Evolutionary conservation across 2,329 filamentous ascomycete species (phyloP), one percentile per base, ranked within the genome.

Genomic region (Chrysoporthe puriensis): DNA sequence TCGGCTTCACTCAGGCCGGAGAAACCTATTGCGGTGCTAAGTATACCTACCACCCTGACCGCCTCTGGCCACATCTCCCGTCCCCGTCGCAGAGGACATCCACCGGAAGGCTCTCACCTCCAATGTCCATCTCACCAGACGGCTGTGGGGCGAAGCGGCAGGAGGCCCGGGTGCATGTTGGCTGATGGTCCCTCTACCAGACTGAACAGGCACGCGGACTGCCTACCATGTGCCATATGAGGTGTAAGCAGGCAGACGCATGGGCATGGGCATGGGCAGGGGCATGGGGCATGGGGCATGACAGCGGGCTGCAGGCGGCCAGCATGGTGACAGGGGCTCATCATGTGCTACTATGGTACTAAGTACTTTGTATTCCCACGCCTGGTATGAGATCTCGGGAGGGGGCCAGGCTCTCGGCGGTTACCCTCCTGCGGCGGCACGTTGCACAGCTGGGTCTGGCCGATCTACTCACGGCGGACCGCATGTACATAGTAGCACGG

Each of bases 221-320:
- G 26, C 26, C 26, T 26, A 26, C 26, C 26, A 26, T 26, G 26
- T 26, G 26, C 26, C 26, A 26, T 26, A 26, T 26, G 26, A 26
- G 26, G 26, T 26, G 26, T 2, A 26, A 26, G 26, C 26, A 26
- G 26, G 26, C 44, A 46, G 8, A n/a, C 14, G 18, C 44, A 14
- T 18, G 18, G 44, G 44, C 44, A 14, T 4, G 18, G 13, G 44
- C 44, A 13, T 46, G 11, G 44, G 44, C 44, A 14, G 4, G 18
- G 13, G 44, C 44, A 2, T 46, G 44, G 44, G 44, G 44, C 13
- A 46, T 14, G 11, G 34, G 26, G 16, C 11, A n/a, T 57, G 54
- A 57, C 54, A 40, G 54, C 34, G n/a, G 34, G 54, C 54, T 57
- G 54, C 54, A 57, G 13, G 16, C n/a, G 34, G 54, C 32, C 34